Percentiles rank a stretch among this genome's conserved stretches.
Evolutionary conservation across 331 rosid species (phyloP).

Genomic region (Quercus phellos): DNA sequence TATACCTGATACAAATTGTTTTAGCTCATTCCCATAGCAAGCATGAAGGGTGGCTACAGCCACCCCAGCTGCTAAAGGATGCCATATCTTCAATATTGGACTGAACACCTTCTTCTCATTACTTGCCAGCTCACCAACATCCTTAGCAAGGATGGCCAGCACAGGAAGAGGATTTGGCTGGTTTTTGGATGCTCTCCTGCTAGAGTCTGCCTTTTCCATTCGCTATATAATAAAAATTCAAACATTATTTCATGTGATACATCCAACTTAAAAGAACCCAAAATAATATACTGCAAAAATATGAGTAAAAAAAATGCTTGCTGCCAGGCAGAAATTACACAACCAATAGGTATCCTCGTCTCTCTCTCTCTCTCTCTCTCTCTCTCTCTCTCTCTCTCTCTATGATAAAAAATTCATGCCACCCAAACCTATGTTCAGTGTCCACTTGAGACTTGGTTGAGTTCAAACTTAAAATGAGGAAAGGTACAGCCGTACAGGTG

Average conservation of each 20-base stretch:
- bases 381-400: background rate
- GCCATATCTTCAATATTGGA: constrained; percentile 88
- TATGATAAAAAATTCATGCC: background rate
- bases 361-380: background rate
- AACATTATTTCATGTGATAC: constrained; percentile 25
- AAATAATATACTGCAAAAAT: background rate
- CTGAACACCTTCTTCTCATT: constrained; percentile 78
- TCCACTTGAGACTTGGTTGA: background rate
- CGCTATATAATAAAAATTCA: constrained; percentile 45
- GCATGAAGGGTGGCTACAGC: constrained; percentile 85
- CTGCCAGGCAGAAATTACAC: background rate
- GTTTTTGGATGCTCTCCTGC: constrained; percentile 59
- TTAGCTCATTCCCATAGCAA: constrained; percentile 84
- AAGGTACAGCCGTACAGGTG: background rate
- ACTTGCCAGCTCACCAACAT: constrained; percentile 64
- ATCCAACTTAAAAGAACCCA: background rate
- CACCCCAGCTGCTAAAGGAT: constrained; percentile 82
- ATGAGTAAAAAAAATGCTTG: background rate
- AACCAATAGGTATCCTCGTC: background rate
- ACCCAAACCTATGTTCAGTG: background rate
- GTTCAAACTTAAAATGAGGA: background rate
- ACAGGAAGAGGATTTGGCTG: constrained; percentile 53
- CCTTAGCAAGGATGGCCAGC: constrained; percentile 73
- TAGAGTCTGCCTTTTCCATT: constrained; percentile 69
- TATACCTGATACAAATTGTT: constrained; percentile 58